These are phyloP conservation scores for Phytophthora foliorum DNA, from an alignment of 352 stramenopile species.

Conservation along the genomic window DNA sequence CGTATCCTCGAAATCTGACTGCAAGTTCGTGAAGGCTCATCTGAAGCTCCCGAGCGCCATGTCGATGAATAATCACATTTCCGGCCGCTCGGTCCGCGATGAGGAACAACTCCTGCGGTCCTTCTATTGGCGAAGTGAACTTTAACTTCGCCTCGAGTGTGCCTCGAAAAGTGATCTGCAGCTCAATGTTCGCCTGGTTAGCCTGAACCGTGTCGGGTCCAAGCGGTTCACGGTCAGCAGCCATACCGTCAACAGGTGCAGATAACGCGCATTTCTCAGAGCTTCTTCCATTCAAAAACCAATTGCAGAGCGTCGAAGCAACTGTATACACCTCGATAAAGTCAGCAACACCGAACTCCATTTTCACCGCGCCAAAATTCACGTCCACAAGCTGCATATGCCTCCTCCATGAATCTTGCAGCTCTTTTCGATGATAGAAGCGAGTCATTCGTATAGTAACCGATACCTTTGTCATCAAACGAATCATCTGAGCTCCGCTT, in stretches of 20 bases:
- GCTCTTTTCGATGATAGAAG: conserved; percentile 57
- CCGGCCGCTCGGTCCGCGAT: conserved; percentile 49
- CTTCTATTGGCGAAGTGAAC: conserved; percentile 50
- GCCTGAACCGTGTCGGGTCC: background rate
- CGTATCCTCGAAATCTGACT: conserved; percentile 52
- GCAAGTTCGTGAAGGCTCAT: conserved; percentile 62
- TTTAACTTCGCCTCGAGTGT: conserved; percentile 51
- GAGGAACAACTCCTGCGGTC: conserved; percentile 47
- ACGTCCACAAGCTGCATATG: conserved; percentile 70
- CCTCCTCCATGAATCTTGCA: conserved; percentile 53
- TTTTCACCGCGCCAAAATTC: conserved; percentile 54
- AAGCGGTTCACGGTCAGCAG: conserved; percentile 19
- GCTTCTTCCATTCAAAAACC: conserved; percentile 28
- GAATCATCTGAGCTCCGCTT: conserved; percentile 1
- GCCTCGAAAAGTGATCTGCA: conserved; percentile 67
- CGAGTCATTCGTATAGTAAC: conserved; percentile 62
- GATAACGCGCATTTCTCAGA: conserved; percentile 16
- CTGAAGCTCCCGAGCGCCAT: conserved; percentile 52
- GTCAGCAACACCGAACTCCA: conserved; percentile 54
- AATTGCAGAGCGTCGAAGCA: conserved; percentile 32
- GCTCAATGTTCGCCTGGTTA: conserved; percentile 49
- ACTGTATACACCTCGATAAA: conserved; percentile 45
- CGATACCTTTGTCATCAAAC: conserved; percentile 53
- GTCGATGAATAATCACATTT: conserved; percentile 63
- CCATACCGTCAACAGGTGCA: conserved; percentile 28